Evolutionary conservation across 2,329 filamentous ascomycete species (phyloP).

Genomic region (Spiromastix sp.): DNA sequence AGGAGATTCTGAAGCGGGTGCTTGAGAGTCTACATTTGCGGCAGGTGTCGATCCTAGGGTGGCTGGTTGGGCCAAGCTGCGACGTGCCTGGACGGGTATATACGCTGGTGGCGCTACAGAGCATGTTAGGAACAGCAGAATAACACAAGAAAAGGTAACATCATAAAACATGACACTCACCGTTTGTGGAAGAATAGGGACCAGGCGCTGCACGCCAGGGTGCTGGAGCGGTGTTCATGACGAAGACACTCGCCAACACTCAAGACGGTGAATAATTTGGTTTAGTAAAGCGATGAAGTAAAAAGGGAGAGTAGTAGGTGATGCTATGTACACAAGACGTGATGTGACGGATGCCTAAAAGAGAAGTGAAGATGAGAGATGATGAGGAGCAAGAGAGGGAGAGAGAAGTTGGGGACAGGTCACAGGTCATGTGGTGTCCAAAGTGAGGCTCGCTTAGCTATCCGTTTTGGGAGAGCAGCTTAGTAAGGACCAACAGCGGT

Average conservation of each 20-base stretch:
- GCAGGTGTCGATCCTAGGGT: conserved; percentile 17
- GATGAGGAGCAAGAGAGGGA: background rate
- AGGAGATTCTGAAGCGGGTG: conserved; percentile 23
- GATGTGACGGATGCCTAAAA: background rate
- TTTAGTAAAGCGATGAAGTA: no score
- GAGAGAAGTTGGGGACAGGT: background rate
- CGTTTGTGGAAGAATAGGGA: conserved; percentile 20
- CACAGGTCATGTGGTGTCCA: background rate
- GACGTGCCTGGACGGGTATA: conserved; percentile 52
- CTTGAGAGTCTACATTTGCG: conserved; percentile 21
- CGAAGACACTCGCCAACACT: no score
- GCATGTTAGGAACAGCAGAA: background rate
- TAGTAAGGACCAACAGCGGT: no score
- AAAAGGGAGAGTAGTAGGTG: background rate
- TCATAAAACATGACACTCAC: conserved; percentile 17
- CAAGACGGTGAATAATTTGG: no score
- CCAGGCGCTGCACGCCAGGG: conserved; percentile 28
- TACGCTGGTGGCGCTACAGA: conserved; percentile 42
- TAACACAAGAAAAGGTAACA: no score
- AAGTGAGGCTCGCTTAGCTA: conserved; percentile 13
- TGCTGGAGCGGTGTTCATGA: conserved; percentile 30
- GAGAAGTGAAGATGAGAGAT: background rate
- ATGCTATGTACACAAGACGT: background rate
- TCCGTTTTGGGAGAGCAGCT: conserved; percentile 7
- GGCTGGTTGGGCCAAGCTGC: conserved; percentile 42